Evolutionary conservation across 73 alveolate species (phyloP), one percentile per base, ranked within the genome.

Genomic region (Paramecium bursaria): DNA sequence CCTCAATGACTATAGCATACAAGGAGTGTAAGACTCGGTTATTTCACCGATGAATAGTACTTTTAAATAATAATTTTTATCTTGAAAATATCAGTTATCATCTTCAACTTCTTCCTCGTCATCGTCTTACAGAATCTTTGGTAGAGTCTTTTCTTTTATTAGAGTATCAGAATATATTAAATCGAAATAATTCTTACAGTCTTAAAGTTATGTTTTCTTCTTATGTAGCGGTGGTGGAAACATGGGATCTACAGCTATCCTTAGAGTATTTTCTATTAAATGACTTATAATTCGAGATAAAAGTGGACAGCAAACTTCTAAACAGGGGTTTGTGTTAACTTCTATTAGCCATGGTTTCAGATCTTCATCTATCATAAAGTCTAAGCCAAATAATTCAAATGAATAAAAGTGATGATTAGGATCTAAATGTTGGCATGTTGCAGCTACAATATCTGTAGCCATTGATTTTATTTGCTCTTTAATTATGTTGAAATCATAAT

Each of bases 311-410:
- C 96, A 86, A 15, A 93, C 76, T 88, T 95, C 98, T 31, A 96
- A 85, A 55, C 98, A 95, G 23, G 99, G 99, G 60, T 96, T 95
- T 26, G 98, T 94, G 74, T 96, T 96, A 1, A 93, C 96, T 79
- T 96, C 99, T 10, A 96, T 95, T 53, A 96, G 87, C 87, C 92
- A 92, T 0, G 92, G 94, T 76, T 94, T 93, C 47, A 95, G 93
- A 39, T 95, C 87, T 22, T 90, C 96, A 87, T 95, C 98, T 30
- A 96, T 75, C 98, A 96, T 93, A 53, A 88, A 94, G 82, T 96
- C 99, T 61, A 91, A 95, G 35, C 99, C 99, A 74, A 93, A 95
- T 7, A 57, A 57, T 9, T 57, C 76, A 57, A 57, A 57, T 10
- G 76, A 27, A 57, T 57, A 57, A 50, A 57, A 57, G 6, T 23